Evolutionary conservation across 1,139 yeast species (phyloP).

Genomic region (Blastobotrys ciferrii): DNA sequence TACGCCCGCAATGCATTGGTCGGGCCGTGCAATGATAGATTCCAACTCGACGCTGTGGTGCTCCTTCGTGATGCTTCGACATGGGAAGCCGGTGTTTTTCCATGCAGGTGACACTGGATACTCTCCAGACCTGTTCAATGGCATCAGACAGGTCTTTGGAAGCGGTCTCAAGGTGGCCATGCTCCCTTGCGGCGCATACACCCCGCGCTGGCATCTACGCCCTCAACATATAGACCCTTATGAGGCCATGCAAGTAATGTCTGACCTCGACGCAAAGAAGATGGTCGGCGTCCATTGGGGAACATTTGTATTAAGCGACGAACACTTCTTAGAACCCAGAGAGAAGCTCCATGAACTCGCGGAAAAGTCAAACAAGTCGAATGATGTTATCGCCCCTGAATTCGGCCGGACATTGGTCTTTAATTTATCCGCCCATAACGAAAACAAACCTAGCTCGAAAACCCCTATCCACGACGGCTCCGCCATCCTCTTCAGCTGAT

Average conservation of each 20-base stretch:
- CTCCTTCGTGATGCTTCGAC: conserved; percentile 65
- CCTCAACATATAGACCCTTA: conserved; percentile 85
- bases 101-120: conserved; percentile 98
- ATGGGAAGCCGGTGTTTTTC: conserved; percentile 68
- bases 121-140: conserved; percentile 62
- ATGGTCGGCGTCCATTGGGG: conserved; percentile 96
- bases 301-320: conserved; percentile 84
- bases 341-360: conserved; percentile 40
- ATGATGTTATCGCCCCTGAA: conserved; percentile 50
- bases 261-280: conserved; percentile 56
- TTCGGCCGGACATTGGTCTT: conserved; percentile 52
- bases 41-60: conserved; percentile 86
- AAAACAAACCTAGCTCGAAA: conserved; percentile 8
- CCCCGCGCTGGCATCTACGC: conserved; percentile 91
- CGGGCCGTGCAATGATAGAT: conserved; percentile 76
- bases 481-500: conserved; percentile 29
- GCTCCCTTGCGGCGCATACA: conserved; percentile 91
- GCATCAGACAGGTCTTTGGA: conserved; percentile 64
- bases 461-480: conserved; percentile 34
- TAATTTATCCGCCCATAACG: conserved; percentile 26
- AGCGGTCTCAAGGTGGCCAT: conserved; percentile 63
- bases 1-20: conserved; percentile 98
- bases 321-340: conserved; percentile 82
- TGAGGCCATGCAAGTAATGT: conserved; percentile 69
- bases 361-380: conserved; percentile 26